These are phyloP conservation scores for Jacaranda mimosifolia DNA, from an alignment of 257 asterid genomes.

Conservation along the genomic window DNA sequence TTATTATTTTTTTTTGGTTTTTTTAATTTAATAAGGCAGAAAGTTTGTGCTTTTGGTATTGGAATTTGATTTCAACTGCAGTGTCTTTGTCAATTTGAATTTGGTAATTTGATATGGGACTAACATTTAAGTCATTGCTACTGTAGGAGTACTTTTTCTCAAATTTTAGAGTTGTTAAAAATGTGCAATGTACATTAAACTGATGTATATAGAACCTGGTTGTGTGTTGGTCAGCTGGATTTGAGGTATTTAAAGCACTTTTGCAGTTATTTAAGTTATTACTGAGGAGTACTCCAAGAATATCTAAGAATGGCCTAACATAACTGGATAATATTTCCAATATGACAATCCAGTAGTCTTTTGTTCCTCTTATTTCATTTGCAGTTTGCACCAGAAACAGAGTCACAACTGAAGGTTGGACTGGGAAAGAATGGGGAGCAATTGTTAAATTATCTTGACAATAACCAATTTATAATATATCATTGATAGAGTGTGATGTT, in stretches of 20 bases:
- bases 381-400: neutral
- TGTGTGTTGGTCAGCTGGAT: neutral
- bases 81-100: neutral
- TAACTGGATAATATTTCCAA: neutral
- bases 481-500: neutral
- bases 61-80: neutral
- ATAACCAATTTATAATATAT: neutral
- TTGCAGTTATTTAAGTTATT: neutral
- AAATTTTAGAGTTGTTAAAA: neutral
- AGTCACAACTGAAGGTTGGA: constrained; percentile 1
- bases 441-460: constrained; percentile 1
- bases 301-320: neutral
- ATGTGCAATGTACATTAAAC: neutral
- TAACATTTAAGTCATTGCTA: neutral
- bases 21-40: neutral
- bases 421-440: neutral
- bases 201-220: neutral
- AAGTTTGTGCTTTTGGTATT: neutral
- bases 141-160: neutral
- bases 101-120: neutral
- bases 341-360: neutral
- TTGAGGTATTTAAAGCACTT: neutral
- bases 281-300: neutral
- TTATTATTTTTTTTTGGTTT: neutral
- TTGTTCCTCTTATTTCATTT: neutral